phyloP scores from a whole-genome alignment of 208 protist genomes.

The Crithidia brevicula region DNA sequence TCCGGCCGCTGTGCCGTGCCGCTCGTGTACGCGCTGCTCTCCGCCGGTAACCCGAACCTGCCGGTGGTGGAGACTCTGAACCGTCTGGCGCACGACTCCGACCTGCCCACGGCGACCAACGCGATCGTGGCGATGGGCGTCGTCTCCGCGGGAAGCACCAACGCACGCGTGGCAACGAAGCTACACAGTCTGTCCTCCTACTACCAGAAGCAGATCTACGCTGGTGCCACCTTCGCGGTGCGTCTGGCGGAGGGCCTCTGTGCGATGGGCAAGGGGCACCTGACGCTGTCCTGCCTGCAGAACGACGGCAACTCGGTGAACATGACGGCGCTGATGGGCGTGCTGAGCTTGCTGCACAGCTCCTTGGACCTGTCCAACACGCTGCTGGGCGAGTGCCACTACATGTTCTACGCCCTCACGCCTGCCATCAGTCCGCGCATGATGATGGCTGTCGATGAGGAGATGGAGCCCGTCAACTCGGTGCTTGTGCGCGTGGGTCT shows the following conservation, averaged over 20 bases:
- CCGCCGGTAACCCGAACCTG: constrained; percentile 96
- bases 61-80: constrained; percentile 97
- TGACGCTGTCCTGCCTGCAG: constrained; percentile 96
- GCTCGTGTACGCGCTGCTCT: constrained; percentile 97
- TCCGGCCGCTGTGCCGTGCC: constrained; percentile 95
- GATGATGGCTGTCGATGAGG: constrained; percentile 97
- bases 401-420: constrained; percentile 96
- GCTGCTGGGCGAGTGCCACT: constrained; percentile 95
- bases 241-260: constrained; percentile 95
- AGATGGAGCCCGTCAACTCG: constrained; percentile 91
- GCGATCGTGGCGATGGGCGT: constrained; percentile 98
- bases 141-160: constrained; percentile 97
- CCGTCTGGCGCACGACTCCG: constrained; percentile 98
- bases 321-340: constrained; percentile 89
- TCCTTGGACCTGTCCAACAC: constrained; percentile 93
- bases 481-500: constrained; percentile 93
- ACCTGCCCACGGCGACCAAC: constrained; percentile 93
- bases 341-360: constrained; percentile 94
- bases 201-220: constrained; percentile 95
- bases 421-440: constrained; percentile 96
- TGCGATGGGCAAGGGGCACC: constrained; percentile 98
- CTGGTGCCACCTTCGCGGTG: constrained; percentile 80
- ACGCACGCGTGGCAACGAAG: constrained; percentile 95
- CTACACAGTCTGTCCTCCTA: constrained; percentile 96
- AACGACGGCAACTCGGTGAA: constrained; percentile 91